Evolutionary conservation across 2,329 filamentous ascomycete species (phyloP).

Genomic region (Arthroderma sp.): DNA sequence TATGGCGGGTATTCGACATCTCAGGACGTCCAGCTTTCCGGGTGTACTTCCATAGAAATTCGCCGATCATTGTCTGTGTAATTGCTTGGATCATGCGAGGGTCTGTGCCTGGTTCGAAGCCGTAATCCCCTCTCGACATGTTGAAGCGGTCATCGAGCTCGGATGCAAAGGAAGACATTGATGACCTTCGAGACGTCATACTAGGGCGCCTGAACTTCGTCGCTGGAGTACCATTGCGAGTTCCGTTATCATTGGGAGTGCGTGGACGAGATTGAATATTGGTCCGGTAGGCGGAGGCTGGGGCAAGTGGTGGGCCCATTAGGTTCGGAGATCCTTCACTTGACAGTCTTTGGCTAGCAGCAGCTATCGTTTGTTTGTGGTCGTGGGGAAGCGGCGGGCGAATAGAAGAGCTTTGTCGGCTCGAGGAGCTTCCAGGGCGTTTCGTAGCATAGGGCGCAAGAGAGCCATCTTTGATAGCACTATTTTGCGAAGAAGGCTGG

Average conservation of each 20-base stretch:
- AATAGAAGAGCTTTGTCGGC: constrained; percentile 41
- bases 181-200: constrained; percentile 55
- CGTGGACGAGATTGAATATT: constrained; percentile 40
- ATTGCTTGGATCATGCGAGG: constrained; percentile 98
- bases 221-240: constrained; percentile 27
- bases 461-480: constrained; percentile 16
- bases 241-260: constrained; percentile 44
- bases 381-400: constrained; percentile 68
- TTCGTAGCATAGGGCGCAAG: constrained; percentile 23
- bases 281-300: constrained; percentile 57
- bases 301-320: constrained; percentile 78
- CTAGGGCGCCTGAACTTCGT: constrained; percentile 27
- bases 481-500: constrained; percentile 16
- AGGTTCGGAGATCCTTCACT: constrained; percentile 31
- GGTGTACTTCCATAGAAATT: constrained; percentile 98
- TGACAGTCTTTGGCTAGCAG: constrained; percentile 50
- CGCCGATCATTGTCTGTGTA: constrained; percentile 98
- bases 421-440: constrained; percentile 62
- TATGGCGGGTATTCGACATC: constrained; percentile 73
- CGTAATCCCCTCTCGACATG: constrained; percentile 45
- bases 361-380: constrained; percentile 73
- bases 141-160: constrained; percentile 89
- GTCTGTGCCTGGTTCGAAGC: constrained; percentile 63
- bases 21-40: constrained; percentile 81
- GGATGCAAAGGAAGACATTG: constrained; percentile 87